These are phyloP conservation scores for Meyerozyma athensensis DNA, from an alignment of 1,139 yeast genomes.

Conservation along the genomic window DNA sequence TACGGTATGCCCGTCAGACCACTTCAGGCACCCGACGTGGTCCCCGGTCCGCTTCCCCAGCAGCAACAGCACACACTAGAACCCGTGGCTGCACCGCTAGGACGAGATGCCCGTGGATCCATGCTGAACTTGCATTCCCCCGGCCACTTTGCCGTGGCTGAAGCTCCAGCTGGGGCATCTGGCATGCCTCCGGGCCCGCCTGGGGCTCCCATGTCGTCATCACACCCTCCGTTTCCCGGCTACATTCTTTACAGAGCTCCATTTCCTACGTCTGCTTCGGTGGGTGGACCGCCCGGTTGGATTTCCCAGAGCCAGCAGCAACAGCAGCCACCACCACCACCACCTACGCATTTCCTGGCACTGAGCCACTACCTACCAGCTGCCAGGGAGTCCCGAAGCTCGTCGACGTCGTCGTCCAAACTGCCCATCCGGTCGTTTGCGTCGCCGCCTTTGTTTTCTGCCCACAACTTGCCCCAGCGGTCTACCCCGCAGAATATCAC, in stretches of 20 bases:
- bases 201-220: no score
- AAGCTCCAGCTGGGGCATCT: no score
- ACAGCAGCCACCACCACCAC: neutral
- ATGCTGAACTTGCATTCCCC: neutral
- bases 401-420: neutral
- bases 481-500: neutral
- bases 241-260: neutral
- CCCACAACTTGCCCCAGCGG: neutral
- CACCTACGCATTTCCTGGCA: neutral
- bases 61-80: neutral
- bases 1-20: neutral
- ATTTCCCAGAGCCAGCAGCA: no score
- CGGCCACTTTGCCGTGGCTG: neutral
- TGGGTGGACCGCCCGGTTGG: neutral
- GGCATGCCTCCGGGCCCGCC: no score
- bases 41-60: neutral
- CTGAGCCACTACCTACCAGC: neutral
- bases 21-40: neutral
- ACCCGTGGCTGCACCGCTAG: neutral
- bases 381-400: slow-evolving; percentile 1
- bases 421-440: neutral
- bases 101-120: no score
- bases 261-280: neutral
- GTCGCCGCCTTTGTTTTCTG: neutral
- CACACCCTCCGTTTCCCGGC: neutral